A percentile compares a stretch with the other conserved stretches of the same genome.
These are phyloP conservation scores for Sarcodon aspratus DNA, from an alignment of 768 basidiomycete species.

Conservation along the genomic window DNA sequence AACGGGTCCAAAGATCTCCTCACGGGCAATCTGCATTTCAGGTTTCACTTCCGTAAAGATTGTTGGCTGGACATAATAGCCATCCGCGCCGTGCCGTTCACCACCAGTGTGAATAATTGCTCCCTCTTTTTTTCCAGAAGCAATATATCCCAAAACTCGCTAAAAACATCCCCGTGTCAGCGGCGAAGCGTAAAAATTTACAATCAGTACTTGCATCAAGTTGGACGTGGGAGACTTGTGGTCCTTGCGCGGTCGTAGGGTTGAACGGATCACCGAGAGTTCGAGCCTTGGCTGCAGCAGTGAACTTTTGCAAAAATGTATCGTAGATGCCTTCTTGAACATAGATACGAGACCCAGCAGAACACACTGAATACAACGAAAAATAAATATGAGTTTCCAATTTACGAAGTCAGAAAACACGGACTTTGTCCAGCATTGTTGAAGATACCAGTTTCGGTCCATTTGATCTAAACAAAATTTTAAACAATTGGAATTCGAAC, in stretches of 20 bases:
- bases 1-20: slow-evolving; percentile 65
- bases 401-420: neutral
- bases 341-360: slow-evolving; percentile 63
- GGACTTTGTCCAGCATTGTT: neutral
- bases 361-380: slow-evolving; percentile 47
- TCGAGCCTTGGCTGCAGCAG: slow-evolving; percentile 32
- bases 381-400: neutral
- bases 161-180: slow-evolving; percentile 7
- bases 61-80: slow-evolving; percentile 57
- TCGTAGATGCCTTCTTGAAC: slow-evolving; percentile 68
- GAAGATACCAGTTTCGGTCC: slow-evolving; percentile 63
- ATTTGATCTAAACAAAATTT: slow-evolving; percentile 26
- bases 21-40: slow-evolving; percentile 45
- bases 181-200: too few relatives aligned
- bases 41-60: slow-evolving; percentile 44
- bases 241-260: slow-evolving; percentile 17
- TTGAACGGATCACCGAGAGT: slow-evolving; percentile 54
- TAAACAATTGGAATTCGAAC: too few relatives aligned
- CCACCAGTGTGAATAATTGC: slow-evolving; percentile 51
- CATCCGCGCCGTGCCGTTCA: slow-evolving; percentile 36
- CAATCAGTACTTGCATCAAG: slow-evolving; percentile 39
- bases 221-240: slow-evolving; percentile 59
- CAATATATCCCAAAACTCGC: slow-evolving; percentile 54
- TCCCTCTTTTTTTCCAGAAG: slow-evolving; percentile 45
- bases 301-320: slow-evolving; percentile 45